Conservation (phyloP, 2,329 filamentous ascomycete genomes). For the Aspergillus fumigatus region DNA sequence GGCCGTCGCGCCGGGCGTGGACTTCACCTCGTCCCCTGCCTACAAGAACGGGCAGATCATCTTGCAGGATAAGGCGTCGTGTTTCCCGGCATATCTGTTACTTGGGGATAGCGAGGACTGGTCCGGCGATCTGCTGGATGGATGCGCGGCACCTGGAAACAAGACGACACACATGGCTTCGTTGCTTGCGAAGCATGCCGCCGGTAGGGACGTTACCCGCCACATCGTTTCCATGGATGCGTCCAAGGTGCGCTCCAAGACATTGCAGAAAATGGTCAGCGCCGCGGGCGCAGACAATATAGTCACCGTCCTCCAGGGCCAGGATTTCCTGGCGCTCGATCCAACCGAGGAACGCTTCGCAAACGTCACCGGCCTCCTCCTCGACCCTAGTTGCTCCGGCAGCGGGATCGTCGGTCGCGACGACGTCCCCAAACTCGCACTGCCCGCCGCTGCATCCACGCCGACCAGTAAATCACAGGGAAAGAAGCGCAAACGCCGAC, state of each 20-base stretch:
- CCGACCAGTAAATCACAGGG: conserved; percentile 13
- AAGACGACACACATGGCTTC: conserved; percentile 93
- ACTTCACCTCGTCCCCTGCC: conserved; percentile 67
- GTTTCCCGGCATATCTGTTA: conserved; percentile 87
- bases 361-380: conserved; percentile 72
- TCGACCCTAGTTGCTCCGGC: conserved; percentile 93
- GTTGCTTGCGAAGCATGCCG: conserved; percentile 48
- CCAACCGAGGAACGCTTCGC: conserved; percentile 58
- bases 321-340: conserved; percentile 78
- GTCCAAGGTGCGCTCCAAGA: conserved; percentile 57
- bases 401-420: conserved; percentile 91
- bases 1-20: conserved; percentile 66
- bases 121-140: conserved; percentile 75
- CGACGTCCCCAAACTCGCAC: conserved; percentile 64
- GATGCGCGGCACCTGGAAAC: conserved; percentile 91
- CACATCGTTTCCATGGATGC: conserved; percentile 51
- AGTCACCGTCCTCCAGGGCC: conserved; percentile 65
- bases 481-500: conserved; percentile 44
- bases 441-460: conserved; percentile 42
- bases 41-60: conserved; percentile 78
- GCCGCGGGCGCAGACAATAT: conserved; percentile 65
- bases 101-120: conserved; percentile 49
- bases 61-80: conserved; percentile 93
- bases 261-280: conserved; percentile 77
- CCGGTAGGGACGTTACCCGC: conserved; percentile 21